Evolutionary conservation across 805 yeast species (phyloP).

Genomic region (Groenewaldozyma salmanticensis): DNA sequence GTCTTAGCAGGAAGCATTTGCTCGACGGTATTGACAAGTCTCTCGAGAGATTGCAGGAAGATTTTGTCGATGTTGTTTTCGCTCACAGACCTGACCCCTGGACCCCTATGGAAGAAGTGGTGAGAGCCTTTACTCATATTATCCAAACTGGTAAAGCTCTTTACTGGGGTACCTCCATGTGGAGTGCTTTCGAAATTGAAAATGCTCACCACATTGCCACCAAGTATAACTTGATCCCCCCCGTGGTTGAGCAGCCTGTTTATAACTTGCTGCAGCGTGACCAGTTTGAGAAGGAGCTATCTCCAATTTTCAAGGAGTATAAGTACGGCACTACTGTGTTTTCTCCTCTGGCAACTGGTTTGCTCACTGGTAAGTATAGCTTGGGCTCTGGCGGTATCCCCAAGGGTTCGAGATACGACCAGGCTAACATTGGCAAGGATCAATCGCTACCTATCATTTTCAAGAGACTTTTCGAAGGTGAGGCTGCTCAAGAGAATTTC

Average conservation of each 20-base stretch:
- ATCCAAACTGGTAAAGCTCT: conserved; percentile 23
- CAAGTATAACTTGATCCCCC: conserved; percentile 22
- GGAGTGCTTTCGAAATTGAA: conserved; percentile 26
- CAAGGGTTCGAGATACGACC: conserved; percentile 9
- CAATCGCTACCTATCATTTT: conserved; percentile 4
- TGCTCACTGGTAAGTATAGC: conserved; percentile 22
- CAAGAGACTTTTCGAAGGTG: conserved; percentile 15
- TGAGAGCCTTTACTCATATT: conserved; percentile 23
- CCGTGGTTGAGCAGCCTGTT: conserved; percentile 25
- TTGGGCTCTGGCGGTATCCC: conserved; percentile 6
- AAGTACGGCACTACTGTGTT: conserved; percentile 24
- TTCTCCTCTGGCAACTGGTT: conserved; percentile 23
- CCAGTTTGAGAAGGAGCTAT: conserved; percentile 21
- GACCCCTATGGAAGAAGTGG: conserved; percentile 24
- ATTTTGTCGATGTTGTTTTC: conserved; percentile 24
- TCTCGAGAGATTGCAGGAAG: conserved; percentile 21
- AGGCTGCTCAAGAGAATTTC: conserved; percentile 19
- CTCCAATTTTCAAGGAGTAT: conserved; percentile 20
- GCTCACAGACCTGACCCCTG: conserved; percentile 24
- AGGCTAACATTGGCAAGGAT: conserved; percentile 11
- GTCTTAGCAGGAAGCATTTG: conserved; percentile 23
- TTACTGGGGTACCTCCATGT: conserved; percentile 26
- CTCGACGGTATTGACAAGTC: conserved; percentile 22
- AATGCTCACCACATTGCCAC: conserved; percentile 25
- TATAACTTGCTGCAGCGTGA: conserved; percentile 21